These are phyloP conservation scores for Botryotinia calthae DNA, from an alignment of 2,329 filamentous ascomycete species.

Conservation along the genomic window DNA sequence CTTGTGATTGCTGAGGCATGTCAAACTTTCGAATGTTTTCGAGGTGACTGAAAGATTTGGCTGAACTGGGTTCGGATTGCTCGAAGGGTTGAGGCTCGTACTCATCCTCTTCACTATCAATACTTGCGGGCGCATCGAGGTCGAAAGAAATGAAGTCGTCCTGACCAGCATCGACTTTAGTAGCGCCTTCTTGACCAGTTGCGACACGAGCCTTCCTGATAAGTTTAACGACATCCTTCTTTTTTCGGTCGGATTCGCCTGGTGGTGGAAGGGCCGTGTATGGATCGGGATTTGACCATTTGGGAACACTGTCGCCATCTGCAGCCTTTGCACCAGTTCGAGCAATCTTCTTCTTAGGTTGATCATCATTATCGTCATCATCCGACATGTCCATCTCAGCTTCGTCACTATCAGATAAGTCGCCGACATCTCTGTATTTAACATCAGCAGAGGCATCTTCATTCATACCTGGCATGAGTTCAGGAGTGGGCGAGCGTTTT, in stretches of 20 bases:
- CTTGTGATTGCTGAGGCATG: conserved; percentile 7
- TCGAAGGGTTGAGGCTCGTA: conserved; percentile 29
- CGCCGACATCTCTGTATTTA: conserved; percentile 55
- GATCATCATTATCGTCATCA: conserved; percentile 40
- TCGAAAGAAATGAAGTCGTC: conserved; percentile 92
- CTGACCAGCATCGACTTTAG: conserved; percentile 53
- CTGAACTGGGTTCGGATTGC: background rate
- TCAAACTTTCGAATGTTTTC: conserved; percentile 19
- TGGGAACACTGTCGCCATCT: conserved; percentile 54
- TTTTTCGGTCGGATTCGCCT: conserved; percentile 70
- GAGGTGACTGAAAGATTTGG: conserved; percentile 15
- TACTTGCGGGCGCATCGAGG: conserved; percentile 45
- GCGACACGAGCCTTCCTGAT: conserved; percentile 85
- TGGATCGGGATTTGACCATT: conserved; percentile 95
- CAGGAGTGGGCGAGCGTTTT: conserved; percentile 40
- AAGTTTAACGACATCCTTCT: conserved; percentile 81
- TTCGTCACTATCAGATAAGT: conserved; percentile 62
- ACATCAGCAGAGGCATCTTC: conserved; percentile 37
- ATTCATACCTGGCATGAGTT: conserved; percentile 39
- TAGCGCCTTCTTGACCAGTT: conserved; percentile 45
- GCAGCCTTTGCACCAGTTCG: conserved; percentile 41
- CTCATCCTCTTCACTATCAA: conserved; percentile 28
- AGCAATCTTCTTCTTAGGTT: conserved; percentile 47
- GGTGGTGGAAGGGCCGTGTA: conserved; percentile 84
- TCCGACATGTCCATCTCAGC: conserved; percentile 60